Evolutionary conservation across 225 moss, liverwort and hornwort genomes (phyloP).

Genomic region (Bryum argenteum): DNA sequence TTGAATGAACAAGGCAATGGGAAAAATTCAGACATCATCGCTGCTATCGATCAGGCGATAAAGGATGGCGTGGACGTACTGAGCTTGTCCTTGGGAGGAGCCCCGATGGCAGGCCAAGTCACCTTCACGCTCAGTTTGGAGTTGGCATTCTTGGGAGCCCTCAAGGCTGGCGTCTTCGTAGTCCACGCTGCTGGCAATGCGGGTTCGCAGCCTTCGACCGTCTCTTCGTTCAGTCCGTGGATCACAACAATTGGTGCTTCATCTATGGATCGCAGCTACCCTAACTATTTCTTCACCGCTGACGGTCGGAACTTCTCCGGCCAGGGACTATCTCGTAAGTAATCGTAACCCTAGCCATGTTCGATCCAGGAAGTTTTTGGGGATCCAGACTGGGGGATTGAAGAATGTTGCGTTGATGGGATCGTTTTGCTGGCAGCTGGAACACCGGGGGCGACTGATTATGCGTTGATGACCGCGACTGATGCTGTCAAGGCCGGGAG

Average conservation of each 20-base stretch:
- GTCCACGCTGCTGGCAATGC: constrained; percentile 55
- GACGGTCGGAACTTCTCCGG: constrained; percentile 37
- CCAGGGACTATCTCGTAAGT: constrained; percentile 54
- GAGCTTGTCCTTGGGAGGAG: constrained; percentile 56
- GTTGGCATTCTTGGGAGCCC: constrained; percentile 51
- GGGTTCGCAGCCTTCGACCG: constrained; percentile 40
- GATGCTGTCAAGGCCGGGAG: constrained; percentile 22
- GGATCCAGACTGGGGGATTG: too few species aligned
- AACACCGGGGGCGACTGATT: constrained; percentile 34
- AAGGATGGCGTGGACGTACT: constrained; percentile 50
- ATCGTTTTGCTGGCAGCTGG: constrained; percentile 38
- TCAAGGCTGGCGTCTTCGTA: constrained; percentile 36
- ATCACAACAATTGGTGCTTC: constrained; percentile 46
- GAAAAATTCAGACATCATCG: constrained; percentile 41
- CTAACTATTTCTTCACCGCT: constrained; percentile 39
- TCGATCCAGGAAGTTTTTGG: not conserved
- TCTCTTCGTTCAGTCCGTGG: constrained; percentile 57
- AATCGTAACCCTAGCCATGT: not conserved
- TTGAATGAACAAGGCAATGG: constrained; percentile 41
- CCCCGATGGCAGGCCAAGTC: constrained; percentile 19
- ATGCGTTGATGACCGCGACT: constrained; percentile 33
- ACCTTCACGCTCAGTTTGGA: constrained; percentile 43
- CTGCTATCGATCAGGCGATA: constrained; percentile 50
- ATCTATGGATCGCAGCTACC: constrained; percentile 56
- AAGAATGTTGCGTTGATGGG: not conserved